Evolutionary conservation across 192 early-diverging fungal genomes (phyloP).

Genomic region (Chytriomyces sp.): DNA sequence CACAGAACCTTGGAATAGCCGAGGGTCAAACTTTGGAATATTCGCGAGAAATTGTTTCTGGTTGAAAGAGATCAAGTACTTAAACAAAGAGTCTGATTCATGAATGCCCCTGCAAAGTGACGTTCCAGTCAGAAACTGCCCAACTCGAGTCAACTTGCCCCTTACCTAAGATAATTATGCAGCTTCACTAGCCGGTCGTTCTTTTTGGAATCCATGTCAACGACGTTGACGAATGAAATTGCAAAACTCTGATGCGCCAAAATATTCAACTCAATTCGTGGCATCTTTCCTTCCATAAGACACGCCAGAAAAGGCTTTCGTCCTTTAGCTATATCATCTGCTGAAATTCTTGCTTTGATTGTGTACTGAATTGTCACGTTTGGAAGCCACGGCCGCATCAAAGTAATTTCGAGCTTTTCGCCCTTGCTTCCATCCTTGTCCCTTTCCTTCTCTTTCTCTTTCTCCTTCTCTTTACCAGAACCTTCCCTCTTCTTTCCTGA

Average conservation of each 20-base stretch:
- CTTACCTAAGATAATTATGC: conserved; percentile 36
- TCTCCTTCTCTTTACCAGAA: neutral
- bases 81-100: conserved; percentile 47
- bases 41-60: conserved; percentile 32
- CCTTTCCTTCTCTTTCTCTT: neutral
- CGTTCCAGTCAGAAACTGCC: neutral
- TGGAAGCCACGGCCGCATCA: conserved; percentile 47
- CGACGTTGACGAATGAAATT: conserved; percentile 48
- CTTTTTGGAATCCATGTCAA: conserved; percentile 38
- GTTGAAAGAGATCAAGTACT: conserved; percentile 41
- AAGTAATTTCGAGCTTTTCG: conserved; percentile 47
- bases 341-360: conserved; percentile 42
- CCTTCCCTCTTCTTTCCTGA: neutral
- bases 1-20: conserved; percentile 13
- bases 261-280: conserved; percentile 52
- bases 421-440: too few relatives aligned
- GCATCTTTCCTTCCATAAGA: conserved; percentile 28
- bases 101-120: conserved; percentile 35
- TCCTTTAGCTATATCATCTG: neutral
- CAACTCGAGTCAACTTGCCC: neutral
- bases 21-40: conserved; percentile 36
- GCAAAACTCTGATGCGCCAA: conserved; percentile 55
- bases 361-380: conserved; percentile 57
- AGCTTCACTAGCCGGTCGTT: conserved; percentile 44
- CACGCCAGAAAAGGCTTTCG: neutral